Evolutionary conservation across 2,329 filamentous ascomycete species (phyloP).

Genomic region (Curvularia sp.): DNA sequence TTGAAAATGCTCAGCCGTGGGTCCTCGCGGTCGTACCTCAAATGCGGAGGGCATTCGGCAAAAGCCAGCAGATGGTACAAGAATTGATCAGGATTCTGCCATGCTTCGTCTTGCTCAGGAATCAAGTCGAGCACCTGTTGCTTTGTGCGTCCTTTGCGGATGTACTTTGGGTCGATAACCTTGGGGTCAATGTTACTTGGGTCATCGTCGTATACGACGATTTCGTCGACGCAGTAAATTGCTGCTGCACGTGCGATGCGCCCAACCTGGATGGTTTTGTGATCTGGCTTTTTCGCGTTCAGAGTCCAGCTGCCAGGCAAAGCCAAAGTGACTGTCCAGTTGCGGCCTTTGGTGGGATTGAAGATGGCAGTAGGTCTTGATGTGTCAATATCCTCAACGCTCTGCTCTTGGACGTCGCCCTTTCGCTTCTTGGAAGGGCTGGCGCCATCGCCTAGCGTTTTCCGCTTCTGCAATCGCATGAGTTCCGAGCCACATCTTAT

Average conservation of each 20-base stretch:
- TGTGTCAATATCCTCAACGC: constrained; percentile 53
- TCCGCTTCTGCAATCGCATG: constrained; percentile 30
- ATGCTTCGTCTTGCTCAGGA: constrained; percentile 58
- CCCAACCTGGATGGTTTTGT: constrained; percentile 74
- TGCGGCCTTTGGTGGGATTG: constrained; percentile 67
- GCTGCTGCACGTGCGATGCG: constrained; percentile 81
- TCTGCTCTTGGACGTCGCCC: constrained; percentile 17
- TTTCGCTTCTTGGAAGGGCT: constrained; percentile 30
- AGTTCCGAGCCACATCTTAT: background rate
- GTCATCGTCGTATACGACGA: constrained; percentile 82
- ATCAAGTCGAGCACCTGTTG: constrained; percentile 49
- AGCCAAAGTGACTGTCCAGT: constrained; percentile 79
- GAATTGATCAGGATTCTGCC: constrained; percentile 79
- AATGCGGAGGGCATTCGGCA: constrained; percentile 83
- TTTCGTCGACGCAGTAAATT: constrained; percentile 84
- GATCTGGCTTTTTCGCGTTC: constrained; percentile 75
- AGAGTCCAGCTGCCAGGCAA: constrained; percentile 72
- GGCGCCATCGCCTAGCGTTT: constrained; percentile 19
- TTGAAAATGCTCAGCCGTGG: constrained; percentile 73
- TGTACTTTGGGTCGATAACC: constrained; percentile 32
- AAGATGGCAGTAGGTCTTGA: constrained; percentile 75
- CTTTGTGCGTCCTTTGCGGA: constrained; percentile 47
- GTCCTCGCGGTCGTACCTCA: constrained; percentile 51
- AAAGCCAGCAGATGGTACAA: constrained; percentile 79
- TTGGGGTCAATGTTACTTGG: constrained; percentile 43